Percentiles rank a stretch among this genome's conserved stretches.
Evolutionary conservation across 2,329 filamentous ascomycete species (phyloP).

Genomic region (Cucurbitaria berberidis): DNA sequence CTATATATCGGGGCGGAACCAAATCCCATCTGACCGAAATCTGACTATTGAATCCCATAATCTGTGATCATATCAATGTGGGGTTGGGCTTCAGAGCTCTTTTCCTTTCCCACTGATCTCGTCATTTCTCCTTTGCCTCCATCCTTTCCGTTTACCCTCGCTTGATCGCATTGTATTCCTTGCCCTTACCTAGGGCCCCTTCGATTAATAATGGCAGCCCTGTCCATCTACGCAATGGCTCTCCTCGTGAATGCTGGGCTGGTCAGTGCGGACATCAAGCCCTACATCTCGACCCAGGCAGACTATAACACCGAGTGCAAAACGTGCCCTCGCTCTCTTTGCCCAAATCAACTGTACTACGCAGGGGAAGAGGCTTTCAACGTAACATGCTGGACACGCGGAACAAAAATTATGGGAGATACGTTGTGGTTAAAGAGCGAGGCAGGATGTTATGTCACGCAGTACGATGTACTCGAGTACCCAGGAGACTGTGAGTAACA

Average conservation of each 20-base stretch:
- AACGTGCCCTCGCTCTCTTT: constrained; percentile 38
- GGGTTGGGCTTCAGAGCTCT: neutral
- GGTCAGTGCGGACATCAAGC: constrained; percentile 7
- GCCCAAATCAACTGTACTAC: constrained; percentile 32
- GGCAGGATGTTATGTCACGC: constrained; percentile 38
- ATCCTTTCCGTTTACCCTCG: constrained; percentile 1
- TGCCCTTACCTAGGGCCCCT: neutral
- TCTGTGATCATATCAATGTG: neutral
- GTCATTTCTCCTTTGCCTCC: neutral
- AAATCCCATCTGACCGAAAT: neutral
- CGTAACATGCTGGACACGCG: constrained; percentile 38
- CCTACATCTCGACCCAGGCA: constrained; percentile 27
- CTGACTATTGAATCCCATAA: neutral
- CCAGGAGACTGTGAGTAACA: constrained; percentile 29
- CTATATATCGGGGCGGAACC: neutral
- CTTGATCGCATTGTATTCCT: neutral
- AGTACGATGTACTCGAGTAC: constrained; percentile 37
- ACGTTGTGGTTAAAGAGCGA: constrained; percentile 37
- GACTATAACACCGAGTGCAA: constrained; percentile 42
- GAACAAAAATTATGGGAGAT: constrained; percentile 36
- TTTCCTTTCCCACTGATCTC: neutral
- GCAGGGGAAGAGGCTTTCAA: constrained; percentile 23
- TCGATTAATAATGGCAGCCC: neutral
- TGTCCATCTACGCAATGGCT: neutral
- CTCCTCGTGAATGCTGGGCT: neutral